Percentiles rank a stretch among this genome's conserved stretches.
These are phyloP conservation scores for Cyberlindnera americana DNA, from an alignment of 805 yeast species.

Conservation along the genomic window DNA sequence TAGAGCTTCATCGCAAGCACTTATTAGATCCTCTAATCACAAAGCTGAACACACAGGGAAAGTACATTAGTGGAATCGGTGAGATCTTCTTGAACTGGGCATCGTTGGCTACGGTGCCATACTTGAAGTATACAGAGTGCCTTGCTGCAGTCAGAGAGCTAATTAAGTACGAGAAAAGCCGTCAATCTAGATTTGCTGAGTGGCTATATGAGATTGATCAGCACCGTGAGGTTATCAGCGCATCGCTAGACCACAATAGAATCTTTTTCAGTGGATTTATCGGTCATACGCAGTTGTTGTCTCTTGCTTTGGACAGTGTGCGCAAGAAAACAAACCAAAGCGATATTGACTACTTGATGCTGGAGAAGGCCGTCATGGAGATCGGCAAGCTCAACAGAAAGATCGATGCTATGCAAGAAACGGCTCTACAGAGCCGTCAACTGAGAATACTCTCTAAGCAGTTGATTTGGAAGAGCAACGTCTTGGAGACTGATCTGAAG, in stretches of 20 bases:
- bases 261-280: conserved; percentile 55
- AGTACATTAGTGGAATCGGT: conserved; percentile 60
- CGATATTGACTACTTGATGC: conserved; percentile 48
- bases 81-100: conserved; percentile 66
- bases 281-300: conserved; percentile 53
- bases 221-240: conserved; percentile 38
- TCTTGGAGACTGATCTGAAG: conserved; percentile 45
- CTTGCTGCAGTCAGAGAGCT: conserved; percentile 60
- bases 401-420: conserved; percentile 60
- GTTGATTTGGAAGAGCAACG: conserved; percentile 47
- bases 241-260: conserved; percentile 47
- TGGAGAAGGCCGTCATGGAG: conserved; percentile 51
- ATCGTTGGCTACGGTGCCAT: conserved; percentile 47
- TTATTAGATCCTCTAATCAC: conserved; percentile 56
- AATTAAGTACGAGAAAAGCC: conserved; percentile 41
- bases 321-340: conserved; percentile 44
- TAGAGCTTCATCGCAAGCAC: conserved; percentile 49
- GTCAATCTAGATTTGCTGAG: conserved; percentile 42
- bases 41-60: conserved; percentile 60
- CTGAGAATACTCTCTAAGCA: conserved; percentile 51
- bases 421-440: conserved; percentile 55
- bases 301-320: conserved; percentile 60
- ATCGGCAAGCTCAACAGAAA: conserved; percentile 51
- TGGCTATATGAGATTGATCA: conserved; percentile 57
- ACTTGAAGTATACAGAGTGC: conserved; percentile 55